A percentile compares a stretch with the other conserved stretches of the same genome.
These are phyloP conservation scores for Colletotrichum chlorophyti DNA, from an alignment of 2,329 filamentous ascomycete species.

Conservation along the genomic window DNA sequence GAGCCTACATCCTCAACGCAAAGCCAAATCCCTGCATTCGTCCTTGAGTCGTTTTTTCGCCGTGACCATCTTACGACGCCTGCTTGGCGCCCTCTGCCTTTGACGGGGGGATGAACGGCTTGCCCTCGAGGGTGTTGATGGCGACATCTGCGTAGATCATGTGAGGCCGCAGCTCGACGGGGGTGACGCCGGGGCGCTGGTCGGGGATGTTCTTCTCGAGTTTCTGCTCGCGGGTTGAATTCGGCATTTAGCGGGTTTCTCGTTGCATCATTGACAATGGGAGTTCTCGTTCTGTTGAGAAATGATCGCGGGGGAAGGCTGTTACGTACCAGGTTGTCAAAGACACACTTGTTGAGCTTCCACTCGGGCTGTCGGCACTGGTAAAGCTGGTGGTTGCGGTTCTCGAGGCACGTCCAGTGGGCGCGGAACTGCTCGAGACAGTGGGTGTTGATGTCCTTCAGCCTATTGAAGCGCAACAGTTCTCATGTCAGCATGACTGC, in stretches of 20 bases:
- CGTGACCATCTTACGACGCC: conserved; percentile 15
- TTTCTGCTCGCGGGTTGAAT: conserved; percentile 58
- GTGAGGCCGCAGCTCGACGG: conserved; percentile 74
- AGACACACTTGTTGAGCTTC: conserved; percentile 94
- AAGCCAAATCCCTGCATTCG: too few relatives aligned
- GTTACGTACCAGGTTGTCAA: conserved; percentile 84
- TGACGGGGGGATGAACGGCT: conserved; percentile 45
- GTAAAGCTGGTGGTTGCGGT: conserved; percentile 98
- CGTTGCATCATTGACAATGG: too few relatives aligned
- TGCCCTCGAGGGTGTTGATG: conserved; percentile 48
- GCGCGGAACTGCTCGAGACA: conserved; percentile 89
- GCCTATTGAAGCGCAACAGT: conserved; percentile 56
- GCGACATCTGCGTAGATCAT: conserved; percentile 67
- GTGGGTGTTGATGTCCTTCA: conserved; percentile 95
- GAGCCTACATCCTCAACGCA: conserved; percentile 23
- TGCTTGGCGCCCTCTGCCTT: conserved; percentile 30
- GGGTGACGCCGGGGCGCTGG: conserved; percentile 71
- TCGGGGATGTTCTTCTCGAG: conserved; percentile 83
- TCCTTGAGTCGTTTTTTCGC: too few relatives aligned
- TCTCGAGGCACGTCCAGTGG: conserved; percentile 95
- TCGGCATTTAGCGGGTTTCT: too few relatives aligned
- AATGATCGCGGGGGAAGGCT: neutral
- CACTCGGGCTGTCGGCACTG: conserved; percentile 90
- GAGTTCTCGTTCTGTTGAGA: too few relatives aligned
- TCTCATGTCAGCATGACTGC: neutral